Percentiles rank a stretch among this genome's conserved stretches.
These are phyloP conservation scores for Hanseniaspora thailandica DNA, from an alignment of 805 yeast genomes.

Conservation along the genomic window DNA sequence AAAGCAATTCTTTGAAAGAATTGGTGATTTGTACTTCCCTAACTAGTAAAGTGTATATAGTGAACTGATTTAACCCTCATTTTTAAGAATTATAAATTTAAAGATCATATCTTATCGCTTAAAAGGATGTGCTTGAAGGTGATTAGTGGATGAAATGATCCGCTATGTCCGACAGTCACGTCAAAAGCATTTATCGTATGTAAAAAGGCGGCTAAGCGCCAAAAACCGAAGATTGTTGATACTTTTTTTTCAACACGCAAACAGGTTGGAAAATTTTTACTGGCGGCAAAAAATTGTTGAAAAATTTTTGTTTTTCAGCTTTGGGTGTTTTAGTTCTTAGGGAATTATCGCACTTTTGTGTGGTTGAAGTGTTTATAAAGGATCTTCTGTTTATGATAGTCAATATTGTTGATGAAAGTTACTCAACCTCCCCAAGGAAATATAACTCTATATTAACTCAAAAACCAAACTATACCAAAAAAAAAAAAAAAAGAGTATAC, in stretches of 20 bases:
- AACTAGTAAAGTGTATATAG: not conserved
- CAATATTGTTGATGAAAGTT: no score
- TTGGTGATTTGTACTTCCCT: constrained; percentile 34
- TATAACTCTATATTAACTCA: not conserved
- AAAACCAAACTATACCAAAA: no score
- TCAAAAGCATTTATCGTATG: not conserved
- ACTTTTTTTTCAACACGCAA: not conserved
- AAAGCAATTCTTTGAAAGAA: constrained; percentile 45
- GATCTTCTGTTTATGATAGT: no score
- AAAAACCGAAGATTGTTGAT: not conserved
- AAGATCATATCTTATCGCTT: not conserved
- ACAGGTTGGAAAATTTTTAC: not conserved
- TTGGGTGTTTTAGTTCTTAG: not conserved
- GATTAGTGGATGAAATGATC: not conserved
- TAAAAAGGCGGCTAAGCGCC: not conserved
- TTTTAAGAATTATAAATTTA: no score
- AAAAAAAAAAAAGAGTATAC: no score
- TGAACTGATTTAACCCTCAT: not conserved
- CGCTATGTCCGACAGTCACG: not conserved
- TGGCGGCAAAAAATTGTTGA: not conserved
- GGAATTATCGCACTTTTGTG: no score
- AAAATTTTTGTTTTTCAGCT: not conserved
- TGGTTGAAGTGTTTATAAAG: no score
- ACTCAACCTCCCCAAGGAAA: not conserved
- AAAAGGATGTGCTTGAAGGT: not conserved